Evolutionary conservation across 148 eudicot species (phyloP).

Genomic region (Fagopyrum tataricum): DNA sequence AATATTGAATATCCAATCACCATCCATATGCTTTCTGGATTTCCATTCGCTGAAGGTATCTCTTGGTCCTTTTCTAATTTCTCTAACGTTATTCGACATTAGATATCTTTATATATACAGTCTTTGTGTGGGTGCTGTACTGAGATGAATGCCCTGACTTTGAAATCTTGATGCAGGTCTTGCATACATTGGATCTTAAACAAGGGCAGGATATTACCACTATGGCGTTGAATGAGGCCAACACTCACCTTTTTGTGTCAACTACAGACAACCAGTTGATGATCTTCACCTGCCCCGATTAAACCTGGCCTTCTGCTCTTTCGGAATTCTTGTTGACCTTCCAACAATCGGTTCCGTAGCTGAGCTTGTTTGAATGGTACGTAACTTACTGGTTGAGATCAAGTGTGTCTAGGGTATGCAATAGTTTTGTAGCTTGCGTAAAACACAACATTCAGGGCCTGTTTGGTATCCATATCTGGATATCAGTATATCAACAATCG

Average conservation of each 20-base stretch:
- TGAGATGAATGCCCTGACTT: too few relatives aligned
- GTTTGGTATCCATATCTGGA: too few relatives aligned
- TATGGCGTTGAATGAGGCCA: conserved; percentile 73
- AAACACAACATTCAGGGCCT: too few relatives aligned
- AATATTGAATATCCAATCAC: conserved; percentile 45
- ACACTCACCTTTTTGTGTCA: conserved; percentile 89
- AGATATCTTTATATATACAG: too few relatives aligned
- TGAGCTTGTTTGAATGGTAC: too few relatives aligned
- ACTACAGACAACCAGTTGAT: conserved; percentile 74
- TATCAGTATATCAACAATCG: too few relatives aligned
- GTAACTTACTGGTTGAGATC: too few relatives aligned
- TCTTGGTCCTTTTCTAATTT: not conserved
- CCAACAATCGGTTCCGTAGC: too few relatives aligned
- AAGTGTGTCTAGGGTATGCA: too few relatives aligned
- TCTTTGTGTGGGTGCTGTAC: too few relatives aligned
- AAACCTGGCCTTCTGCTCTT: conserved; percentile 26
- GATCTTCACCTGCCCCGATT: conserved; percentile 88
- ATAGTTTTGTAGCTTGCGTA: too few relatives aligned
- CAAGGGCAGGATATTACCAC: conserved; percentile 78
- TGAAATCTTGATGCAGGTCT: conserved; percentile 38
- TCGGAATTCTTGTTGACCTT: not conserved
- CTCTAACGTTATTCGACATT: not conserved
- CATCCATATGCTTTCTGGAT: conserved; percentile 88
- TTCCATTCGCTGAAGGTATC: conserved; percentile 64
- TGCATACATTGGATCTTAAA: conserved; percentile 58